Conservation (phyloP, 495 filamentous ascomycete genomes). For the Tuber brumale region DNA sequence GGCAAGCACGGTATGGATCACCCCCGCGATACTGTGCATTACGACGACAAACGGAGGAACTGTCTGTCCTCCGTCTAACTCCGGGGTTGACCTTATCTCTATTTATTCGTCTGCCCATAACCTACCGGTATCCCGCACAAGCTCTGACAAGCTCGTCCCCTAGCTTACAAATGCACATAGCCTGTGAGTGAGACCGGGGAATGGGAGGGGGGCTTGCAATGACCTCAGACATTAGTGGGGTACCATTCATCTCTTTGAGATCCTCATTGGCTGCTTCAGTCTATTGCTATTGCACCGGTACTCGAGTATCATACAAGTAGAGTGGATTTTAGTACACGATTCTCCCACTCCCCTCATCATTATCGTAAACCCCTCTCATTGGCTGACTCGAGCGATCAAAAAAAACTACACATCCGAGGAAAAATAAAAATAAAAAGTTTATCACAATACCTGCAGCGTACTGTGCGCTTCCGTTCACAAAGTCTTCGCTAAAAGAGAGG, state of each 20-base stretch:
- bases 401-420: no score
- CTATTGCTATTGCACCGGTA: neutral
- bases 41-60: neutral
- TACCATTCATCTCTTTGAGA: neutral
- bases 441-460: neutral
- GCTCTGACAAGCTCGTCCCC: neutral
- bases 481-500: no score
- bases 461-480: no score
- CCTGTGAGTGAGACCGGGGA: neutral
- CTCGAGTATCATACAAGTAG: no score
- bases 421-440: neutral
- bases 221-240: neutral
- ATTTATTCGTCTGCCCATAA: constrained; percentile 20
- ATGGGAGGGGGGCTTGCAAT: neutral
- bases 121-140: neutral
- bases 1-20: neutral
- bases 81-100: constrained; percentile 12
- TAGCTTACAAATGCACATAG: constrained; percentile 30
- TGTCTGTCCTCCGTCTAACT: neutral
- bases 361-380: neutral
- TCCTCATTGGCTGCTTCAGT: neutral
- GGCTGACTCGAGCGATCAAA: no score
- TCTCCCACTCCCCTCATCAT: neutral
- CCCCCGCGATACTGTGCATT: neutral
- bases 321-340: neutral